A percentile compares a stretch with the other conserved stretches of the same genome.
Conservation (phyloP, 1,284 basidiomycete species). For the Termitomyces sp. region DNA sequence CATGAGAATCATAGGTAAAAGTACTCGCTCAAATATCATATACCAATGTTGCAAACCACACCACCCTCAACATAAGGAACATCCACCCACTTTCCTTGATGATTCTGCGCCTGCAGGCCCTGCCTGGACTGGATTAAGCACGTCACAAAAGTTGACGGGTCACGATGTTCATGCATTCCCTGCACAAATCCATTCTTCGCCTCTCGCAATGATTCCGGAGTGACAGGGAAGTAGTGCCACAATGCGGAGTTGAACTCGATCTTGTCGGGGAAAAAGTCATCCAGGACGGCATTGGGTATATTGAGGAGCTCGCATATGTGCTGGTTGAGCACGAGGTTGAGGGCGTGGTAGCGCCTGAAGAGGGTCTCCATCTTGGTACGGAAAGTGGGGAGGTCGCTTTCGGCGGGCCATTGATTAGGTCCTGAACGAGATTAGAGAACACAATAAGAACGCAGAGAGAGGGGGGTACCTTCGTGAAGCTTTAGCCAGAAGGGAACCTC, state of each 20-base stretch:
- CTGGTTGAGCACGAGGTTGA: constrained; percentile 24
- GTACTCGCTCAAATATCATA: background rate
- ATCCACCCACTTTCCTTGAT: constrained; percentile 24
- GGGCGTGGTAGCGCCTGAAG: constrained; percentile 21
- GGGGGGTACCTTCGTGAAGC: constrained; percentile 18
- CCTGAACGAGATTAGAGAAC: constrained; percentile 12
- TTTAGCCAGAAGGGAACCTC: constrained; percentile 21
- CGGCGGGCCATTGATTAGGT: constrained; percentile 27
- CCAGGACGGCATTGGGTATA: constrained; percentile 17
- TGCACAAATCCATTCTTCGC: constrained; percentile 23
- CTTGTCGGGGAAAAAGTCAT: constrained; percentile 22
- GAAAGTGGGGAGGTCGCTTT: constrained; percentile 23
- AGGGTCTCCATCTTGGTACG: constrained; percentile 22
- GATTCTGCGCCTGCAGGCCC: constrained; percentile 27
- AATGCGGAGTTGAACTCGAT: constrained; percentile 25
- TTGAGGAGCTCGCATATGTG: constrained; percentile 24
- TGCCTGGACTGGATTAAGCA: constrained; percentile 25
- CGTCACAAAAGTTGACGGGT: constrained; percentile 27
- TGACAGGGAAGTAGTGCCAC: constrained; percentile 27
- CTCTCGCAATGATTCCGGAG: constrained; percentile 15
- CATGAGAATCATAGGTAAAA: background rate
- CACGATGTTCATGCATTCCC: constrained; percentile 28
- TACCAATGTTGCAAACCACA: constrained; percentile 26
- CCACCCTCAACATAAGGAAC: constrained; percentile 23
- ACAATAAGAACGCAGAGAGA: background rate